Evolutionary conservation across 2,329 filamentous ascomycete species (phyloP).

Genomic region (Colletotrichum sp.): DNA sequence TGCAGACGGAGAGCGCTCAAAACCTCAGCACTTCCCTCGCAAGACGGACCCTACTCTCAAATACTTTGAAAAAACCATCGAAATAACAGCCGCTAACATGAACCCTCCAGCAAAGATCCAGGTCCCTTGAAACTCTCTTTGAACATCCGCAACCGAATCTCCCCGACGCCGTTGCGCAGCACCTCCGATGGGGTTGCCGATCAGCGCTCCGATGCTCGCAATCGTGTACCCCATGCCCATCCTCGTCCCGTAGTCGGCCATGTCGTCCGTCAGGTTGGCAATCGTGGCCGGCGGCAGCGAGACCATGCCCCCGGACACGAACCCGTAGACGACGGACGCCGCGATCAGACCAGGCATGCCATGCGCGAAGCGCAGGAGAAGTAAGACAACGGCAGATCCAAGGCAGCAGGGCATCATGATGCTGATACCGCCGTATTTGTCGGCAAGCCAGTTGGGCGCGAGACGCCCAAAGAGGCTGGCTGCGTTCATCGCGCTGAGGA

Average conservation of each 20-base stretch:
- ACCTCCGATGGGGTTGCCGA: conserved; percentile 21
- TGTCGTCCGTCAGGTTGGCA: conserved; percentile 13
- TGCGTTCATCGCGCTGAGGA: conserved; percentile 23
- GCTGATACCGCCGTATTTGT: conserved; percentile 17
- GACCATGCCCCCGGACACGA: conserved; percentile 20
- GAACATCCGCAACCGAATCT: neutral
- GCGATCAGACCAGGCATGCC: conserved; percentile 14
- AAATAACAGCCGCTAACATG: conserved; percentile 4
- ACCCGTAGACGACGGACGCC: conserved; percentile 15
- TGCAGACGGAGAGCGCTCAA: neutral
- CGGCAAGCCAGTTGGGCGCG: conserved; percentile 21
- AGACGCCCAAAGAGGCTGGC: conserved; percentile 21
- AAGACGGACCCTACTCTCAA: neutral
- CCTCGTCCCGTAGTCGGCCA: conserved; percentile 11
- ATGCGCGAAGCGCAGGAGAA: conserved; percentile 3
- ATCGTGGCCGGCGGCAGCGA: conserved; percentile 19
- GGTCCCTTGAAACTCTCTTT: conserved; percentile 10
- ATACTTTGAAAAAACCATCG: neutral
- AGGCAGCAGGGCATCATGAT: conserved; percentile 15
- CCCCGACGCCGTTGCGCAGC: neutral
- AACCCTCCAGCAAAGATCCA: conserved; percentile 12
- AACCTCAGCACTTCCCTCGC: neutral
- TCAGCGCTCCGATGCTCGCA: conserved; percentile 11
- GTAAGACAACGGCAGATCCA: conserved; percentile 5
- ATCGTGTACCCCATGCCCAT: conserved; percentile 23